Evolutionary conservation across 306 rosid genomes (phyloP), one percentile per base, ranked within the genome.

Genomic region (Cyclanthera cordifolia): DNA sequence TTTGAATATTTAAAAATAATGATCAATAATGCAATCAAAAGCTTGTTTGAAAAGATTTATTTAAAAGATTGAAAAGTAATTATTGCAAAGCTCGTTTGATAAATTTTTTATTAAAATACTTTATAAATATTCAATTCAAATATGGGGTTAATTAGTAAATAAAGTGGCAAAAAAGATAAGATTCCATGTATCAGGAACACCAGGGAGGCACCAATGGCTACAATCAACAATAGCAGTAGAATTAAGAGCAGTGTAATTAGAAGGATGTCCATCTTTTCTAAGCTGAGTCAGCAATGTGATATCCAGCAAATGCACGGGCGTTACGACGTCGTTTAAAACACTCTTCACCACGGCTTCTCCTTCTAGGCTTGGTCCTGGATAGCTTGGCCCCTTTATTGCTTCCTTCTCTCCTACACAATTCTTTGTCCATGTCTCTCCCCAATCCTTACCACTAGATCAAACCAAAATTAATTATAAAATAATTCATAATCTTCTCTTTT

Each of bases 181-280:
- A 82, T 90, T 90, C 91, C 95, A 90, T 71, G 83, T 6, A 78
- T 90, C 95, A 34, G 91, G 96, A 75, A 77, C 85, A 54, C 96
- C 91, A 1, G 89, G 77, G 0, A 85, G 77, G 67, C 96, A 90
- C 91, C 96, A 85, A 20, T 87, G 95, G 57, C 88, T 85, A 23
- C 96, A 87, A 48, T 90, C 96, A 0, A 74, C 64, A n/a, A n/a
- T n/a, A 59, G 25, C 69, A 34, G 72, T 59, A 46, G 67, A 4
- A 8, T 80, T 85, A 3, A n/a, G n/a, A n/a, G 85, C 79, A 7
- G 88, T 55, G 67, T 85, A 90, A 46, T 76, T 71, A 13, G 95
- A 87, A 59, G 91, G 96, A 53, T 87, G 96, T 4, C 91, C 89
- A 46, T 90, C 96, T 73, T 72, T 82, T 32, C 95, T 85, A 16